These are phyloP conservation scores for Rosa chinensis DNA, from an alignment of 306 rosid species.

Conservation along the genomic window DNA sequence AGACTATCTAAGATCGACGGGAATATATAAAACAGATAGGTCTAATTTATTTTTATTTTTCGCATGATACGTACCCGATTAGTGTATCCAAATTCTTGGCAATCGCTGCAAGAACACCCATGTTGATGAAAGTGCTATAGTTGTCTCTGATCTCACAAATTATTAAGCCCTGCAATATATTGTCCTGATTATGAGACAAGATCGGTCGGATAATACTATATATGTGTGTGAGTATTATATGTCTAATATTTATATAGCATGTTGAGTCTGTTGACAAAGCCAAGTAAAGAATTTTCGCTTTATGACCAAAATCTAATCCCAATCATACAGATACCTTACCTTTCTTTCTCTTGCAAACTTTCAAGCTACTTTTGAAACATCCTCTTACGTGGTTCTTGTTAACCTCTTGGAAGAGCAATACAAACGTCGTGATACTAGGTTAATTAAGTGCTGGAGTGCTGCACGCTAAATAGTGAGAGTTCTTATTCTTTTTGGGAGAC, in stretches of 20 bases:
- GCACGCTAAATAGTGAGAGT: too few relatives aligned
- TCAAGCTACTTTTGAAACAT: neutral
- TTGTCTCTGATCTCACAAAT: neutral
- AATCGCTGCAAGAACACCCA: constrained; percentile 71
- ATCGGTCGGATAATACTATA: neutral
- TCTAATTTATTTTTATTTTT: neutral
- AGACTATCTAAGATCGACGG: neutral
- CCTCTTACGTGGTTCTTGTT: neutral
- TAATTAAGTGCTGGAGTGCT: too few relatives aligned
- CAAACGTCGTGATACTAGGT: neutral
- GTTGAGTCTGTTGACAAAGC: constrained; percentile 12
- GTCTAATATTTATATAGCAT: neutral
- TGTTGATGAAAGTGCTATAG: constrained; percentile 28
- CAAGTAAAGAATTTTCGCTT: constrained; percentile 54
- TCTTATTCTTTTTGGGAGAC: too few relatives aligned
- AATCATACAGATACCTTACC: constrained; percentile 8
- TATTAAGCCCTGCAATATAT: neutral
- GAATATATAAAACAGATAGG: neutral
- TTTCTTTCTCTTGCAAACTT: constrained; percentile 15
- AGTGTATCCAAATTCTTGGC: constrained; percentile 71
- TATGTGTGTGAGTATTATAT: neutral
- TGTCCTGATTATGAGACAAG: constrained; percentile 1
- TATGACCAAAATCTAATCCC: neutral
- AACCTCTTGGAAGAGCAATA: neutral
- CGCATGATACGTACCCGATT: constrained; percentile 53